Evolutionary conservation across 176 grass and related monocot species (phyloP), one percentile per base, ranked within the genome.

Genomic region (Zoysia pacifica): DNA sequence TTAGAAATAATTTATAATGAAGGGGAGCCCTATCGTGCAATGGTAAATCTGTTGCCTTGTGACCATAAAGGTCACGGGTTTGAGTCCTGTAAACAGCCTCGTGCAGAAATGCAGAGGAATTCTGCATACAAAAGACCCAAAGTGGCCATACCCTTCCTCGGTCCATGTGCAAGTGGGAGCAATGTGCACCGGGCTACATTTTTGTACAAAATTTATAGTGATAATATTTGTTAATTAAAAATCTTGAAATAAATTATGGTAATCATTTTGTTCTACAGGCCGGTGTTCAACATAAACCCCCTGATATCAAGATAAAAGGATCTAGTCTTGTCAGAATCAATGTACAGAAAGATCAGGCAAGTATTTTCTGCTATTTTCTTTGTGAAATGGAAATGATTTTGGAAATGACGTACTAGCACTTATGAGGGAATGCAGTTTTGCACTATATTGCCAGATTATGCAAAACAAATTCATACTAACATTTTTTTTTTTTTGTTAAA

Each of bases 311-410:
- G 86, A 89, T 93, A 72, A 97, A 90, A 89, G 85, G 83, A 37
- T 79, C 92, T 44, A 98, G 84, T 82, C 70, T 98, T 90, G 74
- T 98, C 74, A 87, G 84, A 49, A 81, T 98, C 72, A 94, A 94
- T 76, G 90, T 94, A 62, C 73, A 85, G 45, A 93, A 98, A 89
- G 84, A 98, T 70, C 81, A 98, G 96, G 96, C 84, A 88, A 83
- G 88, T 78, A 48, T 58, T 53, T 43, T 60, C 41, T 53, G 18
- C 61, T 82, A 44, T 84, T 69, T 69, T 3, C 19, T 76, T 11
- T 20, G 18, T 47, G 71, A 69, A 48, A 4, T 70, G 19, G 9
- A 69, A 83, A 88, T 11, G 18, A 49, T 87, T 15, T 69, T 73
- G 68, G 16, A 41, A 78, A 83, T 14, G 62, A 37, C 11, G 16